These are phyloP conservation scores for Amoebophrya sp. DNA, from an alignment of 169 alveolate genomes.

Conservation along the genomic window DNA sequence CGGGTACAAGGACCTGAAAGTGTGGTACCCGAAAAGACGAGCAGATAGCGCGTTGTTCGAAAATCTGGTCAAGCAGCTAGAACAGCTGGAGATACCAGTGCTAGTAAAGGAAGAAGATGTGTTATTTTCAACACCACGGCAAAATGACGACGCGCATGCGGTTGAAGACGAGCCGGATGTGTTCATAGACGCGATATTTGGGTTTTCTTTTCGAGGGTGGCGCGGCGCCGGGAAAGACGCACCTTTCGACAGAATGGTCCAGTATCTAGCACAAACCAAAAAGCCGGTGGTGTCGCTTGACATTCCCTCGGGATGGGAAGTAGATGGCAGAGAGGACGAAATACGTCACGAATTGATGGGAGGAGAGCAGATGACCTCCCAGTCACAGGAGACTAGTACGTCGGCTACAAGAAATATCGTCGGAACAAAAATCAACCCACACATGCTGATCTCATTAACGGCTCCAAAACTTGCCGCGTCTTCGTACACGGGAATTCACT, in stretches of 20 bases:
- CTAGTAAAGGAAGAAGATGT: no score
- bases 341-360: no score
- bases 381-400: no score
- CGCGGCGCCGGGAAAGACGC: not conserved
- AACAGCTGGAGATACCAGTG: not conserved
- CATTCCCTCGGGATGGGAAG: conserved; percentile 82
- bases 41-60: not conserved
- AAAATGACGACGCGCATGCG: no score
- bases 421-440: no score
- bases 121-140: no score
- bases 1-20: conserved; percentile 49
- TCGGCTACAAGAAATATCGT: no score
- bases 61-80: not conserved
- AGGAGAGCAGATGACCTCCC: conserved; percentile 46
- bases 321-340: no score
- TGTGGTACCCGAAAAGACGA: conserved; percentile 56
- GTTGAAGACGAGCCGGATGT: no score
- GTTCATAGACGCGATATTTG: conserved; percentile 73
- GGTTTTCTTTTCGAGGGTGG: conserved; percentile 62
- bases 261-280: conserved; percentile 48
- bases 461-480: conserved; percentile 67
- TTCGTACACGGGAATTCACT: conserved; percentile 61
- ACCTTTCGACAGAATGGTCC: not conserved
- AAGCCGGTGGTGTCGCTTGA: conserved; percentile 67
- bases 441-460: conserved; percentile 63